Evolutionary conservation across 257 asterid genomes (phyloP).

Genomic region (Jaltomata sinuosa): DNA sequence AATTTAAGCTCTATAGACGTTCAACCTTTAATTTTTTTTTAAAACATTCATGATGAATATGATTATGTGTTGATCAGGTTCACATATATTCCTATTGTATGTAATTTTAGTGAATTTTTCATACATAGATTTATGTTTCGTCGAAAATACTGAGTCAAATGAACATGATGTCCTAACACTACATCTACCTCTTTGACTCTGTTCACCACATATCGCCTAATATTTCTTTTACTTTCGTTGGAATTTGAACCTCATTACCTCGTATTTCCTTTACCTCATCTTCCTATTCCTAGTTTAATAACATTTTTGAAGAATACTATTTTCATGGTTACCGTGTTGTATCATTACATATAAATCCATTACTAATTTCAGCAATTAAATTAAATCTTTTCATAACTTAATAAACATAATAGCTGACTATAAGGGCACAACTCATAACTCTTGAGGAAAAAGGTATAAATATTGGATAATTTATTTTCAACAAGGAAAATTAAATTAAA

Average conservation of each 20-base stretch:
- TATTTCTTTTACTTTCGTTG: neutral
- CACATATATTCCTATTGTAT: too few species aligned
- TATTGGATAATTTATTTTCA: neutral
- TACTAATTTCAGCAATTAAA: neutral
- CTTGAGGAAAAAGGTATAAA: neutral
- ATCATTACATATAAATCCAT: neutral
- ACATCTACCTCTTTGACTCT: too few species aligned
- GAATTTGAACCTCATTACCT: neutral
- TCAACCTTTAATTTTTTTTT: neutral
- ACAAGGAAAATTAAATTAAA: neutral
- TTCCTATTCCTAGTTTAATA: neutral
- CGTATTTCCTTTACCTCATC: too few species aligned
- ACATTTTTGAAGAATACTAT: neutral
- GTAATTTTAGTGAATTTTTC: too few species aligned
- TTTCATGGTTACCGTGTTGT: neutral
- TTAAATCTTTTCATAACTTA: neutral
- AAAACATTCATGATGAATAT: neutral
- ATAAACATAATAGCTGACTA: neutral
- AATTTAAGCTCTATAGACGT: neutral
- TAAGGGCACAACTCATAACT: neutral
- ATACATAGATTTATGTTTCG: too few species aligned
- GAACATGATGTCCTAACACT: too few species aligned
- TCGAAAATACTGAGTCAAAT: too few species aligned
- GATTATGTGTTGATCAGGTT: too few species aligned
- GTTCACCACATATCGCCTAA: too few species aligned